Base-by-base conservation (phyloP, 306 rosid species). In the Lagenaria siceraria region DNA sequence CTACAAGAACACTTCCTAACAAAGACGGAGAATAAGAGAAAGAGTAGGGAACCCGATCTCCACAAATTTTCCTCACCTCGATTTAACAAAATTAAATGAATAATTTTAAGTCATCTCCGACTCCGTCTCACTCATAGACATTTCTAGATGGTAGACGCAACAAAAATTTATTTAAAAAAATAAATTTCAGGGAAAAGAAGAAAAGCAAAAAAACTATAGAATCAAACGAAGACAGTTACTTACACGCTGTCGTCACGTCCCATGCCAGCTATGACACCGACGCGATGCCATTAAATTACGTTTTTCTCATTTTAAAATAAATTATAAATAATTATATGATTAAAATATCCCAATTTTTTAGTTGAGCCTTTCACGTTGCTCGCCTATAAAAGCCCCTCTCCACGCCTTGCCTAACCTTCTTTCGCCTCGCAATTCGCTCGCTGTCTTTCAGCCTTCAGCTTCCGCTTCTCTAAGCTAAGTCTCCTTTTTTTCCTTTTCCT, bases 251-350 rank as follows among this genome's bases (percentile, higher is more conserved):
- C 76, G 76, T 72, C 59, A 72, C 61, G 46, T 49, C 56, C 43
- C 77, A 72, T 51, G 77, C 77, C 77, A 72, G 60, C 77, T 49
- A 29, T 51, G 46, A 72, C 61, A 72, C 77, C 77, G 77, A 72
- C 77, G 59, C 46, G 7, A 48, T 29, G 8, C 29, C 42, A 27
- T 31, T 19, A 69, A 48, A 48, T 51, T 72, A 72, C 61, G 10
- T 72, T 72, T 72, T 72, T 48, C 2, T 70, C 38, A 21, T n/a
- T 68, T 35, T 8, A 10, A 35, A 35, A 66, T 19, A 70, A 38
- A 18, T n/a, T n/a, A n/a, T n/a, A n/a, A n/a, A n/a, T n/a, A n/a
- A n/a, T n/a, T n/a, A 8, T 8, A 11, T 51, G 3, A n/a, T 22
- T 36, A 46, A 69, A 69, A 70, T 5, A 43, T 48, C 10, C 61